Conservation (phyloP, 2,329 filamentous ascomycete genomes). For the Pyrenophora graminea region DNA sequence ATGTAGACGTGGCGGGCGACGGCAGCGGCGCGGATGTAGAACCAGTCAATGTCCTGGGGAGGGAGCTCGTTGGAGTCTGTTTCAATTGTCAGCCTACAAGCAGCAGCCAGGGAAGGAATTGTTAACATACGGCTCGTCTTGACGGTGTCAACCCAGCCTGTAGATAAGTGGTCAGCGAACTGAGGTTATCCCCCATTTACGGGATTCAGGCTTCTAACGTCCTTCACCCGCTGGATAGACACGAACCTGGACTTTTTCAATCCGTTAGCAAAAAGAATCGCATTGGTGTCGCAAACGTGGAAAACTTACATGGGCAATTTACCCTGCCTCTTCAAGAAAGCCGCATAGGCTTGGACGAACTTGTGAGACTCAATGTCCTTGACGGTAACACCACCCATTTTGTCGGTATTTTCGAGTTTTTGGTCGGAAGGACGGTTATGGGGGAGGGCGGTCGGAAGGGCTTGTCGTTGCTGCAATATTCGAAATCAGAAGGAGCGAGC, state of each 20-base stretch:
- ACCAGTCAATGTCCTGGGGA: conserved; percentile 98
- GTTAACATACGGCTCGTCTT: conserved; percentile 73
- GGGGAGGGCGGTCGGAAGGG: conserved; percentile 17
- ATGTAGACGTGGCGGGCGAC: conserved; percentile 99
- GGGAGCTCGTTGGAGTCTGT: conserved; percentile 89
- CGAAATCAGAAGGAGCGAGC: conserved; percentile 1
- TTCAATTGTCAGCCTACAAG: conserved; percentile 18
- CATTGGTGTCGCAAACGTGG: not conserved
- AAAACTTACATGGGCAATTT: conserved; percentile 72
- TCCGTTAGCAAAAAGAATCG: conserved; percentile 24
- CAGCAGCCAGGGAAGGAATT: not conserved
- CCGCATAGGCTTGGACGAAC: conserved; percentile 84
- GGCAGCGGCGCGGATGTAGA: conserved; percentile 84
- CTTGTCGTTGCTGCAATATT: conserved; percentile 28
- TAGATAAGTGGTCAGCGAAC: conserved; percentile 54
- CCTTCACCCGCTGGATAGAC: conserved; percentile 42
- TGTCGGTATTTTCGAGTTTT: conserved; percentile 58
- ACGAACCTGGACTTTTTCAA: conserved; percentile 67
- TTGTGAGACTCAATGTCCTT: conserved; percentile 89
- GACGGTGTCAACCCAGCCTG: conserved; percentile 99
- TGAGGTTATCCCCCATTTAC: conserved; percentile 56
- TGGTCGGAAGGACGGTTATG: conserved; percentile 17
- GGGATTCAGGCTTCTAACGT: conserved; percentile 56
- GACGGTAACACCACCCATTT: conserved; percentile 80
- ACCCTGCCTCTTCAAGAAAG: conserved; percentile 92